Base-by-base conservation (phyloP, 805 yeast species). In the Myxozyma udenii region DNA sequence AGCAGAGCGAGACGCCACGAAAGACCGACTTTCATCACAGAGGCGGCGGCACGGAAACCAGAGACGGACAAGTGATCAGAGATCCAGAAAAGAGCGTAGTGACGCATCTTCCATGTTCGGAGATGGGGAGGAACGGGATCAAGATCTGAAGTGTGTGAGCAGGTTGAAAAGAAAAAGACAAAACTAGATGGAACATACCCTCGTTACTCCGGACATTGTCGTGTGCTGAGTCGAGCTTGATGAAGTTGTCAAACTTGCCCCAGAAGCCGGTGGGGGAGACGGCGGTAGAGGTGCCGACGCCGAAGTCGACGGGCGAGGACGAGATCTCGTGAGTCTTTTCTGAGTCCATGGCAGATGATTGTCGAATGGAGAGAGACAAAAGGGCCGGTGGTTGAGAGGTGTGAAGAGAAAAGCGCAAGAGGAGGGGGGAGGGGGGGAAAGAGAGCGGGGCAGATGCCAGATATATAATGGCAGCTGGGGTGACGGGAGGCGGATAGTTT, bases 41-140 rank as follows among this genome's bases (percentile, higher is more conserved):
- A 65, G 12, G 74, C 64, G 18, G 76, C 78, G 1, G 71, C 63
- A 41, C 72, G 67, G 74, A 74, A 71, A 32, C 76, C 69, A 2
- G 74, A 63, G 54, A 73, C 68, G 2, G 72, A 66, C 19, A 71
- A 55, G 22, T 59, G 53, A 37, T 59, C 61, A 18, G 59, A 50
- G 35, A 48, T 53, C 64, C 64, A 61, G 41, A 47, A 61, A 19
- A 49, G 60, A 24, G 72, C 61, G 57, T 69, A 76, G 32, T 74
- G 70, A 63, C 70, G 67, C 35, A 64, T 60, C 16, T 72, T 74
- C 81, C 81, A 78, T 0, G 74, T 71, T 48, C 81, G 65, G 54
- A 79, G 32, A 23, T 51, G 40, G 12, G 56, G 56, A 3, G 55
- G 55, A 3, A 59, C 52, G 24, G 62, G 62, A 26, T 43, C 48